Evolutionary conservation across 495 filamentous ascomycete genomes (phyloP), one percentile per base, ranked within the genome.

Genomic region (Talaromyces proteolyticus): DNA sequence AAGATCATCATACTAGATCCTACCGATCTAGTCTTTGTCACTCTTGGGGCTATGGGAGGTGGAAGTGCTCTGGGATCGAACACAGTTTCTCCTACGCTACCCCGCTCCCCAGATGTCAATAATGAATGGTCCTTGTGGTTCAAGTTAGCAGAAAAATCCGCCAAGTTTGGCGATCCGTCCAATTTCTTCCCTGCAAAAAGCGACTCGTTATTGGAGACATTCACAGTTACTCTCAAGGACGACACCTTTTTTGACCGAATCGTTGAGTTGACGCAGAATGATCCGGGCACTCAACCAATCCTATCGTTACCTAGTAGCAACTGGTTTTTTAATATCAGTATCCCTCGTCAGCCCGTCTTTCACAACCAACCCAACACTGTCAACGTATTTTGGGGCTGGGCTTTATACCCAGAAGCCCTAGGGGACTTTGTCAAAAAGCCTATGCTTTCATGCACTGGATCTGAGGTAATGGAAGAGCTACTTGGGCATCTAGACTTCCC

Each of bases 291-390:
- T 14, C 59, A 62, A 2, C 54, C 63, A 12, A 53, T 71, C 1
- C 53, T 74, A 19, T 64, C 63, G 6, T 51, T 73, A 21, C 50
- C 57, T 22, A 56, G 67, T 39, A 67, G 61, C 59, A 60, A 50
- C 44, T 74, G 71, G 71, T 40, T 59, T 1, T 48, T 74, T 22
- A 63, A 51, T 42, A 56, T 72, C 46, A 58, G 58, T 20, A 56
- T 74, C 41, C 66, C 69, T 7, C 58, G 61, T 16, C 72, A 73
- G 44, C 66, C 68, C 5, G 48, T 66, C 42, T 69, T 66, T 55
- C 10, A 61, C 6, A 43, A 58, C 40, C 69, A 70, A 45, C 54
- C 64, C 0, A n/a, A 21, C 36, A 39, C 62, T 40, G 48, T 58
- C 3, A 55, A 59, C 17, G 56, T 66, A 2, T 51, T 73, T 47